Evolutionary conservation across 1,139 yeast species (phyloP), one percentile per base, ranked within the genome.

Genomic region (Sugiyamaella pinicola): DNA sequence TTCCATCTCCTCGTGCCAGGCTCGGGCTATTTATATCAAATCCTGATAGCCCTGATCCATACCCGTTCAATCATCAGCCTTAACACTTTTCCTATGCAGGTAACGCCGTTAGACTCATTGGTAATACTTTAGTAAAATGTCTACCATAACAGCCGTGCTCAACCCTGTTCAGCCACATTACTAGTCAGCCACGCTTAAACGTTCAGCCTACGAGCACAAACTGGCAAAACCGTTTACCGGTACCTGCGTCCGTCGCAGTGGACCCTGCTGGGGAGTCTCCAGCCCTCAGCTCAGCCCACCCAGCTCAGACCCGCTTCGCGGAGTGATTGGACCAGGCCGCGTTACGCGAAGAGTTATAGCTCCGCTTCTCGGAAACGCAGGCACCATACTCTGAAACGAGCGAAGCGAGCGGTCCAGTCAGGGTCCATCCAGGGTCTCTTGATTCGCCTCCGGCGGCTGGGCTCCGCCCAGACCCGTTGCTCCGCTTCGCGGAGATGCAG

Each of bases 91-190:
- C 40, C 47, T 15, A 37, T 37, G 41, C 41, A 37, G 41, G 9
- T 17, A 5, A 9, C 12, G 24, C 9, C 40, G 40, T 17, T 34
- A 17, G 12, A 7, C 28, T n/a, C 15, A 18, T 42, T 43, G 38
- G 47, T 43, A 43, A 43, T 28, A 17, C 9, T 19, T 43, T 43
- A 43, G 39, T 43, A 43, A 43, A 24, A 13, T 15, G 15, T 22
- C n/a, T 15, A 13, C 15, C 8, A 31, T 38, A 17, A 10, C 28
- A 43, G 42, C 42, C 42, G 42, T 38, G 42, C 42, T n/a, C n/a
- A n/a, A n/a, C n/a, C n/a, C n/a, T n/a, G n/a, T n/a, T n/a, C 28
- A 24, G 28, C 28, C 28, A 24, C 28, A 26, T 9, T n/a, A n/a
- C n/a, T 26, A 4, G 31, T 26, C 31, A 26, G 31, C 31, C 31